A percentile compares a stretch with the other conserved stretches of the same genome.
phyloP scores from a whole-genome alignment of 2,329 filamentous ascomycete genomes.

The Parafenestella ontariensis region DNA sequence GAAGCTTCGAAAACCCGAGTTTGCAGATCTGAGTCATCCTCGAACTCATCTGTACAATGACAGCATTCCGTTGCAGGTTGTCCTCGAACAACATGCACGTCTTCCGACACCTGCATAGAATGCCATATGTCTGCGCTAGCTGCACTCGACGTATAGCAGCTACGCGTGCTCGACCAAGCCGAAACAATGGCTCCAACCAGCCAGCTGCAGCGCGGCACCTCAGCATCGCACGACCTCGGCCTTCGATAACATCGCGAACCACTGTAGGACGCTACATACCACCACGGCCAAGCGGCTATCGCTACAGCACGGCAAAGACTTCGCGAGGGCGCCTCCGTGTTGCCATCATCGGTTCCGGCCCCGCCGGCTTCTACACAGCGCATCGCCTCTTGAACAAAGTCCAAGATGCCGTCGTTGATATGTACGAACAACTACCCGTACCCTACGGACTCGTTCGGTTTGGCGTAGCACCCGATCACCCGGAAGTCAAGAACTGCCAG shows the following conservation, averaged over 20 bases:
- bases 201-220: slow-evolving; percentile 6
- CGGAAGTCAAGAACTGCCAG: slow-evolving; percentile 98
- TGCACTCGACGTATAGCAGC: slow-evolving; percentile 30
- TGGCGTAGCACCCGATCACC: slow-evolving; percentile 97
- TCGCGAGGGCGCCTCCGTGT: slow-evolving; percentile 69
- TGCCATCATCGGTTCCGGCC: slow-evolving; percentile 90
- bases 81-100: slow-evolving; percentile 33
- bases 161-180: neutral
- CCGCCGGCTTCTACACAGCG: slow-evolving; percentile 94
- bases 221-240: slow-evolving; percentile 8
- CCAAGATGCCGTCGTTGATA: slow-evolving; percentile 77
- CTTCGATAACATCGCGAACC: slow-evolving; percentile 8
- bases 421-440: slow-evolving; percentile 94
- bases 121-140: slow-evolving; percentile 35
- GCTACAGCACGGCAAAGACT: slow-evolving; percentile 30
- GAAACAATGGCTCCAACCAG: neutral
- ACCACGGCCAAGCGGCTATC: slow-evolving; percentile 15
- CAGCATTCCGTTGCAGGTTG: slow-evolving; percentile 9
- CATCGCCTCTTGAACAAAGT: slow-evolving; percentile 82
- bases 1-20: neutral
- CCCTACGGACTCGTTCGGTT: slow-evolving; percentile 92
- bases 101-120: slow-evolving; percentile 15
- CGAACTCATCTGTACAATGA: slow-evolving; percentile 1
- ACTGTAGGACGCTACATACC: neutral
- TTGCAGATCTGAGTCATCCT: neutral